These are phyloP conservation scores for Hypoxylon sp. DNA, from an alignment of 2,329 filamentous ascomycete species.

Conservation along the genomic window DNA sequence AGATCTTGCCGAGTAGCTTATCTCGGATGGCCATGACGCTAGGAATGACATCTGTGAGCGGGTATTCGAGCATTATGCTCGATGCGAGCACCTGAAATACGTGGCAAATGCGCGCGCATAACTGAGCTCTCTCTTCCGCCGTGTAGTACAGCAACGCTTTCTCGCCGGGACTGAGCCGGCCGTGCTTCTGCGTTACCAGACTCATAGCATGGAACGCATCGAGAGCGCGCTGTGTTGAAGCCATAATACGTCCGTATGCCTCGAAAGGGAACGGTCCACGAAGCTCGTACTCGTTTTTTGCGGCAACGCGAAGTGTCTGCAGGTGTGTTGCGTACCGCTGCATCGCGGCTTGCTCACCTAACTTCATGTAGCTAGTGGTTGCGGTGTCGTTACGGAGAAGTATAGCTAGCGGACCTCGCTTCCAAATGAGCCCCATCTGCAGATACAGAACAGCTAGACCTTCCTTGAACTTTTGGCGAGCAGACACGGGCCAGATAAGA, in stretches of 20 bases:
- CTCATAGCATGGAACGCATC: constrained; percentile 98
- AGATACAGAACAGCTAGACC: constrained; percentile 93
- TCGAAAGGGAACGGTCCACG: constrained; percentile 86
- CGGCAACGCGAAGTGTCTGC: constrained; percentile 79
- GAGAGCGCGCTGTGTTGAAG: constrained; percentile 85
- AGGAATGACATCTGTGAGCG: constrained; percentile 89
- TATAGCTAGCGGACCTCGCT: constrained; percentile 86
- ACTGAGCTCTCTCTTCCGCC: constrained; percentile 79
- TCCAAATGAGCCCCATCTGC: constrained; percentile 96
- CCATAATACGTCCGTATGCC: constrained; percentile 80
- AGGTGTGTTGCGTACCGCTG: constrained; percentile 84
- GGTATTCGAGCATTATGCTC: constrained; percentile 94
- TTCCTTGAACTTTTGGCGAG: constrained; percentile 87
- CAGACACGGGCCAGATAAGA: constrained; percentile 93
- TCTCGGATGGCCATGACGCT: constrained; percentile 86
- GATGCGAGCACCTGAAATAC: constrained; percentile 88
- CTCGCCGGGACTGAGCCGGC: constrained; percentile 83
- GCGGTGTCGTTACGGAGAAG: constrained; percentile 73
- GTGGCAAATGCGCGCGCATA: constrained; percentile 93
- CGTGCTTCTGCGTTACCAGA: constrained; percentile 86
- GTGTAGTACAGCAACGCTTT: constrained; percentile 85
- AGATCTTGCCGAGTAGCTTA: constrained; percentile 86
- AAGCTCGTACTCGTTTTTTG: constrained; percentile 89
- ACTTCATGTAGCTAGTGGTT: constrained; percentile 80
- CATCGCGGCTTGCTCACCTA: constrained; percentile 88